These are phyloP conservation scores for Lactarius hatsudake DNA, from an alignment of 768 basidiomycete genomes.

Conservation along the genomic window DNA sequence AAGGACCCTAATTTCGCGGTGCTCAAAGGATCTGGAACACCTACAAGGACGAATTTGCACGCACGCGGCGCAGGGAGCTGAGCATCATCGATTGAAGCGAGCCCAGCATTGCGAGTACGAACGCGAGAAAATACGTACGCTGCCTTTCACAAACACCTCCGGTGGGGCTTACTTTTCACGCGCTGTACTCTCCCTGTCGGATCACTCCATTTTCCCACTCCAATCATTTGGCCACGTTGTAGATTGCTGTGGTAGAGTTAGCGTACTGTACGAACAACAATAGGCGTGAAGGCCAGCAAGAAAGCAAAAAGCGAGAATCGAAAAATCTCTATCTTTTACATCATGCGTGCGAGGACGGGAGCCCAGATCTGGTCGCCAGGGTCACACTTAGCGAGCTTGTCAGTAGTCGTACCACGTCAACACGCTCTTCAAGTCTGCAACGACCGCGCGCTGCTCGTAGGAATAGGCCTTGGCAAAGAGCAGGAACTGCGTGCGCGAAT, in stretches of 20 bases:
- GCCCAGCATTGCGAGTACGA: not conserved
- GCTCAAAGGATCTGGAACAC: constrained; percentile 86
- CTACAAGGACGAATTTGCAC: constrained; percentile 93
- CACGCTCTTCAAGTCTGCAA: constrained; percentile 60
- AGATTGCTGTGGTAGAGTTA: constrained; percentile 15
- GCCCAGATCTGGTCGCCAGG: constrained; percentile 51
- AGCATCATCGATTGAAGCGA: constrained; percentile 65
- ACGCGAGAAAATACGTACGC: constrained; percentile 3
- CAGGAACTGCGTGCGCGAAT: constrained; percentile 43
- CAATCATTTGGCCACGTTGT: constrained; percentile 1
- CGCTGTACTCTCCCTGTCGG: not conserved
- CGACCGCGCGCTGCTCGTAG: constrained; percentile 56
- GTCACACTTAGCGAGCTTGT: constrained; percentile 57
- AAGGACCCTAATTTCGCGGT: not conserved
- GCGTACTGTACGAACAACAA: constrained; percentile 23
- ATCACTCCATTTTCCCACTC: not conserved
- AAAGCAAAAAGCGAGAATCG: not conserved
- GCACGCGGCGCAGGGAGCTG: constrained; percentile 72
- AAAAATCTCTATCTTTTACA: not conserved
- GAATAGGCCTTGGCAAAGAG: constrained; percentile 61
- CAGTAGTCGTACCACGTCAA: constrained; percentile 82
- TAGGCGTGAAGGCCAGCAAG: not conserved
- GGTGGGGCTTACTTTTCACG: not conserved
- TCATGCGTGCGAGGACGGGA: constrained; percentile 34
- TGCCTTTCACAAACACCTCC: not conserved